Conservation (phyloP, 1,284 basidiomycete genomes). For the Boletus calvinii region DNA sequence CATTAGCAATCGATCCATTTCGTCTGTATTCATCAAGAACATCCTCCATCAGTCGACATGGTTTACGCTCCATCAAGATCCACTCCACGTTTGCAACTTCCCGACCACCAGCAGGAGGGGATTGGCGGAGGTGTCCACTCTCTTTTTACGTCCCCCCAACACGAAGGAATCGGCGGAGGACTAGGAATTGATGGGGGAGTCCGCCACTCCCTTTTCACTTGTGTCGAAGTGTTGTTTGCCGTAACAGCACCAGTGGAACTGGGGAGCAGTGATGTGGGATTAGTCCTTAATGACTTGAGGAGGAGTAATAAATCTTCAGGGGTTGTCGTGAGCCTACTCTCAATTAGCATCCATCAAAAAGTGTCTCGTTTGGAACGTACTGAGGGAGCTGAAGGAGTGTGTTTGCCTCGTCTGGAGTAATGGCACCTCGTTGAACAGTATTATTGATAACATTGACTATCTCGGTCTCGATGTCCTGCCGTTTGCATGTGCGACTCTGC, state of each 20-base stretch:
- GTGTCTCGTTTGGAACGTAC: neutral
- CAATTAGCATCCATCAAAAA: neutral
- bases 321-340: neutral
- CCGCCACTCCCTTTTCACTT: neutral
- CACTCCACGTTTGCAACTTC: neutral
- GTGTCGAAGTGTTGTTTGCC: neutral
- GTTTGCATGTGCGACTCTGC: neutral
- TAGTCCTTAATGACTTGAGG: neutral
- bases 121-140: neutral
- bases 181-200: neutral
- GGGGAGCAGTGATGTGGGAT: neutral
- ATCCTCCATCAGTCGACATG: neutral
- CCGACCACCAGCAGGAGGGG: neutral
- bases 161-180: neutral
- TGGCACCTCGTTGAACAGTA: neutral
- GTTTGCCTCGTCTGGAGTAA: neutral
- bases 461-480: neutral
- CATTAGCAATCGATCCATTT: neutral
- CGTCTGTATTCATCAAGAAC: neutral
- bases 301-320: neutral
- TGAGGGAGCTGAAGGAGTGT: neutral
- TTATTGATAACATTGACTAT: neutral
- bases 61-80: neutral
- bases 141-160: neutral
- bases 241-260: neutral